Base-by-base conservation (phyloP, 2,329 filamentous ascomycete genomes). In the Alternaria gansuensis region DNA sequence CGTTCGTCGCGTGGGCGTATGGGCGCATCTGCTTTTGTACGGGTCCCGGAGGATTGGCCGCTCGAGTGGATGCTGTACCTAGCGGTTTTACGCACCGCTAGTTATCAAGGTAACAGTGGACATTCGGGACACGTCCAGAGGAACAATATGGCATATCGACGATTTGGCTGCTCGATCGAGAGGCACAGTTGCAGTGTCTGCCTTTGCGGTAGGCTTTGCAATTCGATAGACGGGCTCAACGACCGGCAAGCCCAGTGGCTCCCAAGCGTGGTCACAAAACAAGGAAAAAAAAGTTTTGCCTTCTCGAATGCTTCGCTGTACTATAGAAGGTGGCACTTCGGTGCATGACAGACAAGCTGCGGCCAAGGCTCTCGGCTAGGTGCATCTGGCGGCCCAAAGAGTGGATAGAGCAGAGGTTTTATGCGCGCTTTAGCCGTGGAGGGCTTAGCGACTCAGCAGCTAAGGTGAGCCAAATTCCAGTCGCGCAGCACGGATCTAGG, bases 281-380 rank as follows among this genome's bases (percentile, higher is more conserved):
- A 49, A 54, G 34, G 33, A 57, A 37, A 44, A 58, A 59, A 36
- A 46, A 46, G 29, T 3, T 46, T 63, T 51, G 59, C 34, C 41
- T 48, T 46, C 51, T 24, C 24, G 26, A 54, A 54, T 44, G 51
- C 41, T 54, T 54, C 51, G 50, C 50, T 43, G 39, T 43, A 39
- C 50, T 43, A 29, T 43, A 44, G 28, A 36, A 52, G 36, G 50
- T 52, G 39, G 39, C 37, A 40, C 54, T 39, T 57, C 17, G 56
- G 53, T 67, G 58, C 65, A 65, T 60, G 46, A 60, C 39, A 58
- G 51, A 62, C 60, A 64, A 62, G 60, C 60, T 49, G 36, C 46
- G 40, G 41, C 49, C 56, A 63, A 65, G 59, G 51, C 60, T 62
- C 62, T 62, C 66, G 66, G 64, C 62, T 62, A 65, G 64, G 46